Conservation (phyloP, 208 protist genomes). For the Wallacemonas sp. region DNA sequence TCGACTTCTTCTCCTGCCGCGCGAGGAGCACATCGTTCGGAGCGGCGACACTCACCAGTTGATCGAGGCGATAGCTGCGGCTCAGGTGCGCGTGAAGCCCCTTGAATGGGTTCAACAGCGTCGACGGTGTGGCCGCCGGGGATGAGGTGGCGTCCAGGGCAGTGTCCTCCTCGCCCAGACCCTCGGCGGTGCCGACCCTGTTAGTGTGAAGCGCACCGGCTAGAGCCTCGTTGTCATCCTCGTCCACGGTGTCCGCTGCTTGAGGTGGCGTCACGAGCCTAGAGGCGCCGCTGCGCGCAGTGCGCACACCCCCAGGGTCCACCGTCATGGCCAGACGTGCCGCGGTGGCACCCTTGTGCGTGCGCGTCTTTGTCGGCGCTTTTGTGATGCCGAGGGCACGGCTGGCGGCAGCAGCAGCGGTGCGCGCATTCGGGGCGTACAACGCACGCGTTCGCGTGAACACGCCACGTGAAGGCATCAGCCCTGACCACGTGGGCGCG, state of each 20-base stretch:
- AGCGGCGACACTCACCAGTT: slow-evolving; percentile 34
- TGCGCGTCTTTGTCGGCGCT: no score
- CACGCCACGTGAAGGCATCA: no score
- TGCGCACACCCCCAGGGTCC: not conserved
- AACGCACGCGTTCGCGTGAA: not conserved
- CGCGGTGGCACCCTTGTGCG: not conserved
- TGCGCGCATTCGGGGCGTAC: not conserved
- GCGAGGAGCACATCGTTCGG: slow-evolving; percentile 46
- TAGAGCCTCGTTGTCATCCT: not conserved
- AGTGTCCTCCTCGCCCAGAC: not conserved
- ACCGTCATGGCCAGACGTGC: not conserved
- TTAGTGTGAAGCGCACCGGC: not conserved
- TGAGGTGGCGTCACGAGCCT: no score
- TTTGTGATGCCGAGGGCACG: not conserved
- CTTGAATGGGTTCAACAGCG: slow-evolving; percentile 64
- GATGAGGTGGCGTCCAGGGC: not conserved
- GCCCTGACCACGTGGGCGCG: no score
- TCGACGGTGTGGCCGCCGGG: slow-evolving; percentile 4
- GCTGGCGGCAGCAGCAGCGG: not conserved
- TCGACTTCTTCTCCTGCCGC: slow-evolving; percentile 55
- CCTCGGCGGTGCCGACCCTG: not conserved
- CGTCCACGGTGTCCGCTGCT: no score
- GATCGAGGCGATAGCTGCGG: slow-evolving; percentile 78
- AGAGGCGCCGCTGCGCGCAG: no score
- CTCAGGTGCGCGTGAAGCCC: slow-evolving; percentile 52